phyloP scores from a whole-genome alignment of 2,329 filamentous ascomycete genomes.

The Fusarium zealandicum region DNA sequence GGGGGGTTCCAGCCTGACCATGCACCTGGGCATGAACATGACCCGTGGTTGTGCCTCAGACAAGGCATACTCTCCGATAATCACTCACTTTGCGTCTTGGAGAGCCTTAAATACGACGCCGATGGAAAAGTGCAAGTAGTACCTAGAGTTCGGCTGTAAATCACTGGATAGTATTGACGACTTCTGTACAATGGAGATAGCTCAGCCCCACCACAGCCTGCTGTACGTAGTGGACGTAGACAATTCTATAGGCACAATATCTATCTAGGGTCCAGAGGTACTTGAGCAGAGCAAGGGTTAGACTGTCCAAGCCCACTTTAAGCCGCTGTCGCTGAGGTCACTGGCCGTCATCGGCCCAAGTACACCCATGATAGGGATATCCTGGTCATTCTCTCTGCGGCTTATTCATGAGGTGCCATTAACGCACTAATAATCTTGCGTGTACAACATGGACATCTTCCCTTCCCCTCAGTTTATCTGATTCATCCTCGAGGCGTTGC shows the following conservation, averaged over 20 bases:
- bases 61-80: constrained; percentile 5
- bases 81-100: constrained; percentile 1
- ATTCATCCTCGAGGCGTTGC: not conserved
- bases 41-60: constrained; percentile 5
- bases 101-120: not conserved
- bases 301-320: constrained; percentile 22
- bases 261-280: constrained; percentile 14
- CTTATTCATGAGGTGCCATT: too few relatives aligned
- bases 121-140: not conserved
- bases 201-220: constrained; percentile 15
- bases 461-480: constrained; percentile 5
- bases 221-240: too few relatives aligned
- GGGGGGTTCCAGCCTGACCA: constrained; percentile 2
- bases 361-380: not conserved
- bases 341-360: constrained; percentile 5
- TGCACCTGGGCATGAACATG: not conserved
- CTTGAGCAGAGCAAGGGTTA: constrained; percentile 27
- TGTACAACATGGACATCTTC: not conserved
- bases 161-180: too few relatives aligned
- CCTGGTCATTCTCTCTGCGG: too few relatives aligned
- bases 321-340: constrained; percentile 33
- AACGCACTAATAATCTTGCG: too few relatives aligned
- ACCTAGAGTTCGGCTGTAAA: constrained; percentile 10
- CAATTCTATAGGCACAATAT: too few relatives aligned
- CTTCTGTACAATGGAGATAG: not conserved